Percentiles rank a stretch among this genome's conserved stretches.
phyloP scores from a whole-genome alignment of 208 protist species.

The Acanthamoeba culbertsoni region DNA sequence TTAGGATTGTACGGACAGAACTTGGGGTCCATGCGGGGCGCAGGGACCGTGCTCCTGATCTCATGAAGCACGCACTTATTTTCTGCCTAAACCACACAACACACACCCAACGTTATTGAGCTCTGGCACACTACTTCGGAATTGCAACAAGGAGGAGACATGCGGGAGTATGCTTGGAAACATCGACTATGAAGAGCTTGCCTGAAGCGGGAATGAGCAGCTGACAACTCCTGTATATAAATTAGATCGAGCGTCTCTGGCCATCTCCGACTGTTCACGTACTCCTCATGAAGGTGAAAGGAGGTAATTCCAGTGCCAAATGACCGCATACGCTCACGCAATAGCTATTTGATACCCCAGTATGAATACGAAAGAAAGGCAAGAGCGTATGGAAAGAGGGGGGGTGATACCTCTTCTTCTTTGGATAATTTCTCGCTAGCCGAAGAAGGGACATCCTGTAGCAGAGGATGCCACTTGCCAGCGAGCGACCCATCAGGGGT shows the following conservation, averaged over 20 bases:
- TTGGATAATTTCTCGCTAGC: not conserved
- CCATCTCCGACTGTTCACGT: too few species aligned
- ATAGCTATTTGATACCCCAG: too few species aligned
- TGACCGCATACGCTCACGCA: not conserved
- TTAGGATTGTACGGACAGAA: not conserved
- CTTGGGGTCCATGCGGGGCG: not conserved
- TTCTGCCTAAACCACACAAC: not conserved
- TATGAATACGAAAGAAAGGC: not conserved
- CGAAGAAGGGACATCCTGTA: not conserved
- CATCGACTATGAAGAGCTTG: not conserved
- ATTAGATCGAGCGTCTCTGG: too few species aligned
- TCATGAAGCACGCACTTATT: not conserved
- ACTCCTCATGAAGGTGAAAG: not conserved
- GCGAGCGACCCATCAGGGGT: not conserved
- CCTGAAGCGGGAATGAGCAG: not conserved
- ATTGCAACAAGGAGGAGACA: not conserved
- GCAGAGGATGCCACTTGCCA: constrained; percentile 4
- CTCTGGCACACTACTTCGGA: not conserved
- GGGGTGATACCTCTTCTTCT: not conserved
- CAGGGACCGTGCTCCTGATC: not conserved
- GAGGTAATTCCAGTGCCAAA: not conserved
- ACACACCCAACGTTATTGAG: not conserved
- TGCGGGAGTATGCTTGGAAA: not conserved
- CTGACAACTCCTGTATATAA: not conserved
- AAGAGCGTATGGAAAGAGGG: not conserved